These are phyloP conservation scores for Mimosa bimucronata DNA, from an alignment of 306 rosid genomes.

Conservation along the genomic window DNA sequence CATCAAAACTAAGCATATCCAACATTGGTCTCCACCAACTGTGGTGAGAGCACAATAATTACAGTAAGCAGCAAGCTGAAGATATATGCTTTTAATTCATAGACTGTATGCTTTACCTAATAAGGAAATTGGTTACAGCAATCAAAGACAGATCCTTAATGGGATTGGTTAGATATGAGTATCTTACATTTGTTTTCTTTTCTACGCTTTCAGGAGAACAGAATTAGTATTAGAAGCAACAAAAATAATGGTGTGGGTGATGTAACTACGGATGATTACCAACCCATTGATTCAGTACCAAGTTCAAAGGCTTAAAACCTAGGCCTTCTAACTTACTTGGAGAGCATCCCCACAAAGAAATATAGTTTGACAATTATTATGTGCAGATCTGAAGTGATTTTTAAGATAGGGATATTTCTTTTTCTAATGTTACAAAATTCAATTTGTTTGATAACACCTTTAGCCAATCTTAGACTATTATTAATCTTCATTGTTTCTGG, in stretches of 20 bases:
- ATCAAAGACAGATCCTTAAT: not conserved
- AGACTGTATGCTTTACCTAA: slow-evolving; percentile 8
- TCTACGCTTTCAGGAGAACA: slow-evolving; percentile 53
- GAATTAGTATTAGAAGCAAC: slow-evolving; percentile 1
- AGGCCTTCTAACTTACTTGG: too few species aligned
- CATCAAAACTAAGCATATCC: too few species aligned
- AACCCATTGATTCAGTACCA: slow-evolving; percentile 67
- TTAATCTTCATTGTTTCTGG: too few species aligned
- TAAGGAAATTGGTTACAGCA: slow-evolving; percentile 5
- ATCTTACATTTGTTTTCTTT: slow-evolving; percentile 23
- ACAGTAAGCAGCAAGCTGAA: slow-evolving; percentile 57
- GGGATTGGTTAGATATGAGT: not conserved
- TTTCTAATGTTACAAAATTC: too few species aligned
- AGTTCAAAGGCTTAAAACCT: slow-evolving; percentile 51
- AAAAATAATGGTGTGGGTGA: slow-evolving; percentile 19
- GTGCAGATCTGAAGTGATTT: too few species aligned
- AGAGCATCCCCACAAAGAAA: too few species aligned
- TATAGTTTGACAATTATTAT: too few species aligned
- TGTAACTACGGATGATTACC: slow-evolving; percentile 62
- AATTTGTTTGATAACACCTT: too few species aligned
- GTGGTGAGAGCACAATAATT: slow-evolving; percentile 39
- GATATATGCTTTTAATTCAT: slow-evolving; percentile 48
- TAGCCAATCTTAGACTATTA: too few species aligned
- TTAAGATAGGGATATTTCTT: too few species aligned
- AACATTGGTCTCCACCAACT: slow-evolving; percentile 27